phyloP scores from a whole-genome alignment of 371 early-diverging fungal genomes.

The Rhizopus delemar region DNA sequence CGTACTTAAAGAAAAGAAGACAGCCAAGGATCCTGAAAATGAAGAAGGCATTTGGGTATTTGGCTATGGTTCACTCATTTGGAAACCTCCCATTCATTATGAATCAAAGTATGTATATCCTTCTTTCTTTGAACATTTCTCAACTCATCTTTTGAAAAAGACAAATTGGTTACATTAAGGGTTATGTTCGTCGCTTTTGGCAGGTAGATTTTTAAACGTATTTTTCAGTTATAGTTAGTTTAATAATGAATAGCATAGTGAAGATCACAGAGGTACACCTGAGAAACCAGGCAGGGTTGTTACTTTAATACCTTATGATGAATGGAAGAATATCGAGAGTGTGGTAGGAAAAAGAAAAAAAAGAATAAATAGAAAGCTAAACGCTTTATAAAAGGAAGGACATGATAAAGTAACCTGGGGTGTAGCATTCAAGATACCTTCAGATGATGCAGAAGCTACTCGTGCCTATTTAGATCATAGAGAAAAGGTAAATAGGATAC shows the following conservation, averaged over 20 bases:
- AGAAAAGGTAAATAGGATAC: conserved; percentile 67
- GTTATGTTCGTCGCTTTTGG: conserved; percentile 86
- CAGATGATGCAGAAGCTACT: conserved; percentile 64
- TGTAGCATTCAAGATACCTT: conserved; percentile 80
- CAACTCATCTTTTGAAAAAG: conserved; percentile 16
- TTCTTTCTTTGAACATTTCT: background rate
- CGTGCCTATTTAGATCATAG: conserved; percentile 79
- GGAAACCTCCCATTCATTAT: conserved; percentile 72
- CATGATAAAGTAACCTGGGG: conserved; percentile 81
- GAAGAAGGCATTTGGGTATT: conserved; percentile 73
- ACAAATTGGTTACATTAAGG: conserved; percentile 76
- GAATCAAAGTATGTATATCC: conserved; percentile 43
- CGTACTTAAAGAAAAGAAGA: background rate
- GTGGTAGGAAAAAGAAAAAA: conserved; percentile 19
- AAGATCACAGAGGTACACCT: conserved; percentile 91
- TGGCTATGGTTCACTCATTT: conserved; percentile 90
- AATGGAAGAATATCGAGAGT: conserved; percentile 57
- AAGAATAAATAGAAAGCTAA: background rate
- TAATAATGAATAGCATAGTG: conserved; percentile 55
- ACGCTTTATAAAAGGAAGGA: conserved; percentile 41
- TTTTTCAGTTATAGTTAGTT: background rate
- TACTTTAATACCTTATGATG: conserved; percentile 76
- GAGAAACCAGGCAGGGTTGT: conserved; percentile 87
- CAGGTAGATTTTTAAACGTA: conserved; percentile 54
- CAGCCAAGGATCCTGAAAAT: background rate